Evolutionary conservation across 164 flowering plant genomes (phyloP).

Genomic region (Sedum album): DNA sequence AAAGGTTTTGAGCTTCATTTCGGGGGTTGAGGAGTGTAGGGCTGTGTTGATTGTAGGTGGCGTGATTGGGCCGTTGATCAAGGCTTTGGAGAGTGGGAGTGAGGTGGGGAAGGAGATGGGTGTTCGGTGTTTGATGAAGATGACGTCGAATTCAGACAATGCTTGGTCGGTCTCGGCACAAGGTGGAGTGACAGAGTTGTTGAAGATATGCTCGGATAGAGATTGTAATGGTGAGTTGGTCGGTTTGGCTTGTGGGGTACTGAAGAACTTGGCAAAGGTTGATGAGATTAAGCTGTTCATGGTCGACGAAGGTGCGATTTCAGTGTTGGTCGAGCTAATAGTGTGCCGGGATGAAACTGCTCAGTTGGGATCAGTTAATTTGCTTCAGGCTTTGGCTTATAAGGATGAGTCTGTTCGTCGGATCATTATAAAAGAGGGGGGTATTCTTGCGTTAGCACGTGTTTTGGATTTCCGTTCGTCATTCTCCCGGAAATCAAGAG

Average conservation of each 20-base stretch:
- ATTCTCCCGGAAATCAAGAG: conserved; percentile 39
- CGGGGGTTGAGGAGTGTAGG: conserved; percentile 38
- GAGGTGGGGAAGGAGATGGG: conserved; percentile 32
- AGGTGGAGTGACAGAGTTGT: conserved; percentile 73
- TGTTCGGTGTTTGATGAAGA: conserved; percentile 41
- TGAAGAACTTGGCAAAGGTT: conserved; percentile 71
- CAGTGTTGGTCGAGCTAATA: conserved; percentile 35
- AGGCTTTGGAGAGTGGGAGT: conserved; percentile 53
- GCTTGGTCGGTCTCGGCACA: conserved; percentile 90
- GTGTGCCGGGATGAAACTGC: conserved; percentile 39
- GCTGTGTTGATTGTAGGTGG: conserved; percentile 44
- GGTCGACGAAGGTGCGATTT: conserved; percentile 66
- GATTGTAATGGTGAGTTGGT: conserved; percentile 30
- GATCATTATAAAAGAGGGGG: conserved; percentile 51
- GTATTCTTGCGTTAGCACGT: conserved; percentile 38
- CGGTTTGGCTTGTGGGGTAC: conserved; percentile 48
- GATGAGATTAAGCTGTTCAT: conserved; percentile 82
- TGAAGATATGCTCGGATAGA: conserved; percentile 40
- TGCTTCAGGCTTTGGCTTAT: conserved; percentile 53
- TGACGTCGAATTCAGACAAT: conserved; percentile 75
- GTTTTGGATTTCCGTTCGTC: conserved; percentile 43
- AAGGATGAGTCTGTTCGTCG: conserved; percentile 42
- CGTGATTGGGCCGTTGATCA: conserved; percentile 51
- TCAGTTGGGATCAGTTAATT: conserved; percentile 47
- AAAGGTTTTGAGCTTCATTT: conserved; percentile 31